phyloP scores from a whole-genome alignment of 805 yeast genomes.

The Yarrowia sp. region DNA sequence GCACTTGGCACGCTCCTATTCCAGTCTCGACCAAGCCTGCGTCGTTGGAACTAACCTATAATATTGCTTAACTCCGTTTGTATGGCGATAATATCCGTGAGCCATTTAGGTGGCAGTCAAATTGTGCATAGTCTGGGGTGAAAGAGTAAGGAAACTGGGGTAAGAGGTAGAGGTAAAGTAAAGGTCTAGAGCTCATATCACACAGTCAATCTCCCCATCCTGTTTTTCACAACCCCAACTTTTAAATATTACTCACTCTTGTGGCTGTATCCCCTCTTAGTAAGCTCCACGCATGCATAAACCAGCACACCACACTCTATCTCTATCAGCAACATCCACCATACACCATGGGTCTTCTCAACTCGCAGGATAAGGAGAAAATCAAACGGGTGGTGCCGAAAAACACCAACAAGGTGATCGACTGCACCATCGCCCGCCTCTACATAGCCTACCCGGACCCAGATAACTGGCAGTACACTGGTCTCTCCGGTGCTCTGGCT shows the following conservation, averaged over 20 bases:
- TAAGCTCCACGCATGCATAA: not conserved
- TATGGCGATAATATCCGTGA: not conserved
- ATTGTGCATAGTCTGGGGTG: not conserved
- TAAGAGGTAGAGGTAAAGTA: too few species aligned
- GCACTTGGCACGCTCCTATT: not conserved
- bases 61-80: not conserved
- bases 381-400: slow-evolving; percentile 88
- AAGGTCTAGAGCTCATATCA: too few species aligned
- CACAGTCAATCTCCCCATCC: too few species aligned
- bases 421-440: slow-evolving; percentile 84
- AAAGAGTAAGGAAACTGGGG: not conserved
- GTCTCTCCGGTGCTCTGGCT: slow-evolving; percentile 80
- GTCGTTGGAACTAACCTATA: not conserved
- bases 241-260: too few species aligned
- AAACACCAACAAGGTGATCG: slow-evolving; percentile 79
- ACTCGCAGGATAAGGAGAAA: slow-evolving; percentile 73
- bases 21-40: not conserved
- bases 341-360: slow-evolving; percentile 35
- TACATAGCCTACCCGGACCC: slow-evolving; percentile 89
- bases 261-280: not conserved
- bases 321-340: slow-evolving; percentile 12
- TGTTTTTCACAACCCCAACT: too few species aligned
- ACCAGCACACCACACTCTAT: not conserved
- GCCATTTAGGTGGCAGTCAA: not conserved
- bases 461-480: slow-evolving; percentile 80